Base-by-base conservation (phyloP, 2,329 filamentous ascomycete genomes). In the Pseudonectria buxi region DNA sequence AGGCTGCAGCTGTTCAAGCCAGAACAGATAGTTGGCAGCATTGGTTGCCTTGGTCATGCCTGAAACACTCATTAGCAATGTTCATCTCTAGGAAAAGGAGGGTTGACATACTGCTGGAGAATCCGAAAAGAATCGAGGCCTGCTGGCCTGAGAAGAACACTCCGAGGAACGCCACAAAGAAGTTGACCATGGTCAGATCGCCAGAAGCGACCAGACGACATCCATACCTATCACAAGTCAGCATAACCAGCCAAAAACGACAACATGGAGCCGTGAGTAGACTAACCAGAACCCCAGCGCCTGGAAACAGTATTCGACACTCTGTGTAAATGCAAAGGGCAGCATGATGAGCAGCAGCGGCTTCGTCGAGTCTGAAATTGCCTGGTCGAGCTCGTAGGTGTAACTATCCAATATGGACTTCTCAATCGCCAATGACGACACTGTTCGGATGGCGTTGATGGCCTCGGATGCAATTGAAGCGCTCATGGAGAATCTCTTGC, bases 391-490 rank as follows among this genome's bases (percentile, higher is more conserved):
- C 31, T 54, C 53, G 2, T 37, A 13, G 2, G 39, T 44, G 33
- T 62, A 62, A 14, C 48, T 55, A 5, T 46, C 35, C 18, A 62
- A 29, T 6, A 63, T 49, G 0, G 50, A 45, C 26, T 61, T 56
- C 38, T 66, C 63, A 10, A 69, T 62, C 0, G 62, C 61, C 12
- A 72, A 52, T 37, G 54, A 67, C 1, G 61, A 64, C 5, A 66
- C 53, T 10, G 64, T 68, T 11, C 63, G 47, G 10, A 66, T 63
- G 3, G 60, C 61, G 25, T 53, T 59, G 1, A 61, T 53, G 0
- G 62, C 58, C 37, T 70, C 67, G 10, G 68, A 66, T 4, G 65
- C 67, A n/a, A 69, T 56, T 1, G 59, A 55, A 0, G 63, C 61
- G 27, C 65, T 66, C 6, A 48, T 56, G 4, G 59, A 55, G 40